A percentile compares a stretch with the other conserved stretches of the same genome.
These are phyloP conservation scores for Fusarium marasasianum DNA, from an alignment of 2,329 filamentous ascomycete genomes.

Conservation along the genomic window DNA sequence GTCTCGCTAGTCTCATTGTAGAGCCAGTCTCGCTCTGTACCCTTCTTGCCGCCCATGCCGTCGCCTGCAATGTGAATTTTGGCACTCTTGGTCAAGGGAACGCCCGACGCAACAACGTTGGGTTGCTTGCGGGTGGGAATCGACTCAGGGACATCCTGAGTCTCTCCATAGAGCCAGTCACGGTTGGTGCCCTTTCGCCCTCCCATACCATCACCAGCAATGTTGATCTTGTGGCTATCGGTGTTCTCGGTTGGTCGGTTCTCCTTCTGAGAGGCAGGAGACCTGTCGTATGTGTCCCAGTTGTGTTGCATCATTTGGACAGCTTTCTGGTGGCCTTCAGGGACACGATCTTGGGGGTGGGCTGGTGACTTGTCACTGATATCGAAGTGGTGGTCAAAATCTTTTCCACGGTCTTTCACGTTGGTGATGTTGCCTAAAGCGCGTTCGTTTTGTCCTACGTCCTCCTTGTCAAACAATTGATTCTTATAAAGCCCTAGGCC, in stretches of 20 bases:
- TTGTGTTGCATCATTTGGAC: constrained; percentile 78
- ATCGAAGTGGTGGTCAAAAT: constrained; percentile 81
- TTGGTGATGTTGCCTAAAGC: constrained; percentile 76
- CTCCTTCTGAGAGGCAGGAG: constrained; percentile 63
- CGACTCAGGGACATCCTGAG: constrained; percentile 44
- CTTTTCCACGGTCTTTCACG: constrained; percentile 75
- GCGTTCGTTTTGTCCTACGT: constrained; percentile 51
- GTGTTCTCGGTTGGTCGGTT: constrained; percentile 59
- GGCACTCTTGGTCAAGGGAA: constrained; percentile 25
- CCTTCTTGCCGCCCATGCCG: constrained; percentile 71
- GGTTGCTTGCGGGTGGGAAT: constrained; percentile 33
- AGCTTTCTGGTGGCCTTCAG: constrained; percentile 72
- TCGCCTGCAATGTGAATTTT: constrained; percentile 62
- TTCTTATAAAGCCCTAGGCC: constrained; percentile 79
- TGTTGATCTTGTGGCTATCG: constrained; percentile 52
- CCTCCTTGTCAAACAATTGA: constrained; percentile 72
- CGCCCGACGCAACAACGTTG: constrained; percentile 13
- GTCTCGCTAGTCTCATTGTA: constrained; percentile 58
- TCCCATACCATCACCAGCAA: constrained; percentile 74
- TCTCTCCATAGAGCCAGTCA: constrained; percentile 63
- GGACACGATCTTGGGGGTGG: constrained; percentile 55
- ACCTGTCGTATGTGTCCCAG: constrained; percentile 66
- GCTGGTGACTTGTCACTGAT: constrained; percentile 75
- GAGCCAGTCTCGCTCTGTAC: constrained; percentile 65
- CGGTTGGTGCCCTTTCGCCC: constrained; percentile 64